phyloP scores from a whole-genome alignment of 129 eudicot genomes.

The Flaveria sonorensis region DNA sequence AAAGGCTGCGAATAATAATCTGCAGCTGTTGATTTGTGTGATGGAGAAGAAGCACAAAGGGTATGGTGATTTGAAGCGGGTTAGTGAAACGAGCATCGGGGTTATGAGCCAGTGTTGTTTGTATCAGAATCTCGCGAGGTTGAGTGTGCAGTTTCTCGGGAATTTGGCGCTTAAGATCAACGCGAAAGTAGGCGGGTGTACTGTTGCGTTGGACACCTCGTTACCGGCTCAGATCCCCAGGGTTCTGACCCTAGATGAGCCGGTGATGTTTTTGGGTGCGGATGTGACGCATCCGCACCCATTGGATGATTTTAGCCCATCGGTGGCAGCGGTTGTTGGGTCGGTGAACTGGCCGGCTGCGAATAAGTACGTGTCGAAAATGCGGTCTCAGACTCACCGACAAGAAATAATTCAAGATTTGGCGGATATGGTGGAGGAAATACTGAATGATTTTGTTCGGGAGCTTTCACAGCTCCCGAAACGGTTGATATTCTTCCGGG shows the following conservation, averaged over 20 bases:
- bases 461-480: slow-evolving; percentile 62
- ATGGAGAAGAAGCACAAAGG: slow-evolving; percentile 98
- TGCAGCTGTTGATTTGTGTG: slow-evolving; percentile 82
- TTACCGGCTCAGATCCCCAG: slow-evolving; percentile 80
- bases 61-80: slow-evolving; percentile 86
- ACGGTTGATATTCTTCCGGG: slow-evolving; percentile 77
- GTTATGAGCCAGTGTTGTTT: slow-evolving; percentile 93
- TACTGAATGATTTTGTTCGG: slow-evolving; percentile 56
- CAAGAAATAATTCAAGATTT: slow-evolving; percentile 90
- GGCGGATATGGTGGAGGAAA: slow-evolving; percentile 67
- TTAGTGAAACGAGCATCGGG: slow-evolving; percentile 82
- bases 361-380: slow-evolving; percentile 78
- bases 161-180: slow-evolving; percentile 92
- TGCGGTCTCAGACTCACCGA: slow-evolving; percentile 89
- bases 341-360: slow-evolving; percentile 95
- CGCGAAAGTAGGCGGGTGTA: slow-evolving; percentile 92
- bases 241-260: slow-evolving; percentile 55
- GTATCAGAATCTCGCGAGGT: slow-evolving; percentile 63
- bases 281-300: slow-evolving; percentile 98
- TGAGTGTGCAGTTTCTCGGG: slow-evolving; percentile 74
- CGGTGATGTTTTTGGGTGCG: slow-evolving; percentile 91
- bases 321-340: slow-evolving; percentile 95
- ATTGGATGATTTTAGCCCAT: slow-evolving; percentile 78
- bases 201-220: slow-evolving; percentile 78
- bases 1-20: slow-evolving; percentile 54